Evolutionary conservation across 106 monocot genomes (phyloP).

Genomic region (Dactylorhiza incarnata): DNA sequence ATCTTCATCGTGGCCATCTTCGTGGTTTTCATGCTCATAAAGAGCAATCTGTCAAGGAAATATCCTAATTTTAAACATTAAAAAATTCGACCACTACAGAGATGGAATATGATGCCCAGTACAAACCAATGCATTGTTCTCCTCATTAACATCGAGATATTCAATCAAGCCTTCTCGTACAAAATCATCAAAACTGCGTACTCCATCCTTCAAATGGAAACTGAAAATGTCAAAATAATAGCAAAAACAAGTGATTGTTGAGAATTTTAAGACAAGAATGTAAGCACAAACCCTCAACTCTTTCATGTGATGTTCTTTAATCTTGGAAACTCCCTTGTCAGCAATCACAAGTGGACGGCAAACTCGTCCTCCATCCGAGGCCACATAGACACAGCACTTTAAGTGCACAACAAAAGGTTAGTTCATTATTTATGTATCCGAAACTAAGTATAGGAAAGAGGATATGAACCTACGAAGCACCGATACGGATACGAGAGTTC

Average conservation of each 20-base stretch:
- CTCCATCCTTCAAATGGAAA: slow-evolving; percentile 56
- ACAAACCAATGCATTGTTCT: slow-evolving; percentile 93
- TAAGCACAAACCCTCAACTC: slow-evolving; percentile 56
- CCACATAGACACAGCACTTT: slow-evolving; percentile 83
- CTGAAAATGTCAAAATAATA: neutral
- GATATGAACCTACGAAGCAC: too few species aligned
- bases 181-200: slow-evolving; percentile 80
- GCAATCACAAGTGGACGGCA: slow-evolving; percentile 98
- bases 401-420: slow-evolving; percentile 1
- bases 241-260: neutral
- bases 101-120: neutral
- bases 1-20: slow-evolving; percentile 16
- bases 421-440: neutral
- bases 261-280: neutral
- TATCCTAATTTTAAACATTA: neutral
- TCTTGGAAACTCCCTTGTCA: slow-evolving; percentile 75
- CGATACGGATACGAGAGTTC: too few species aligned
- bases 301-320: slow-evolving; percentile 89
- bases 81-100: neutral
- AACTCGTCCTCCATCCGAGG: slow-evolving; percentile 97
- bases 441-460: neutral
- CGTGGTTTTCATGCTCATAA: slow-evolving; percentile 49
- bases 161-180: slow-evolving; percentile 83
- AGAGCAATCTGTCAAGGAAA: slow-evolving; percentile 57
- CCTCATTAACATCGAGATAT: slow-evolving; percentile 99